Base-by-base conservation (phyloP, 495 filamentous ascomycete species). In the Bacidia rubella region DNA sequence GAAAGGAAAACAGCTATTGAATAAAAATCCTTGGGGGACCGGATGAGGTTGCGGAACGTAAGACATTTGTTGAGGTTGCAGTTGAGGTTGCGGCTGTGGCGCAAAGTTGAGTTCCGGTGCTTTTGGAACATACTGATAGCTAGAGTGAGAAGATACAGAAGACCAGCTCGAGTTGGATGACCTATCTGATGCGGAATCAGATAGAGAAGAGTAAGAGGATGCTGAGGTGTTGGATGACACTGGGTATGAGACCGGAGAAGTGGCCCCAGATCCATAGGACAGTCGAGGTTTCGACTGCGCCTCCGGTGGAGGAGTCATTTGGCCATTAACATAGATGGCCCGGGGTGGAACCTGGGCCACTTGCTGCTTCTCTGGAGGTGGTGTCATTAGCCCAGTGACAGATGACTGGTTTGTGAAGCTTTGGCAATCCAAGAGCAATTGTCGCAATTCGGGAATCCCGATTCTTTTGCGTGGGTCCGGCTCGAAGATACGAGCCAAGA, bases 401-500 rank as follows among this genome's bases (percentile, higher is more conserved):
- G 46, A 44, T 15, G 55, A 44, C 17, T 52, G 53, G 25, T 59
- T 71, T 57, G 92, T 92, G 63, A 98, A 86, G 55, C 72, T 70
- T 24, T 79, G 73, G 69, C 90, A 97, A 47, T 79, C 71, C 53
- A 83, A 59, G 61, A 98, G 93, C 60, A 85, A 68, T 50, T 74
- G 72, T 63, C 85, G 77, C 27, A 97, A 75, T 68, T 96, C 87
- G 55, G 79, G 72, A 58, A 99, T 81, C 62, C 81, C 80, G 59
- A 95, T 92, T 66, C 92, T 74, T 65, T 87, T 83, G 58, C 78
- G 73, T 48, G 92, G 93, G 68, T 95, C 81, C 66, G 76, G 77
- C 57, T 94, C 88, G 66, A 99, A 99, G 55, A 97, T 84, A 57
- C 84, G 80, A 47, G 81, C 82, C 57, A 99, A 70, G 56, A 97